phyloP scores from a whole-genome alignment of 768 basidiomycete genomes.

The Phanerochaete carnosa region DNA sequence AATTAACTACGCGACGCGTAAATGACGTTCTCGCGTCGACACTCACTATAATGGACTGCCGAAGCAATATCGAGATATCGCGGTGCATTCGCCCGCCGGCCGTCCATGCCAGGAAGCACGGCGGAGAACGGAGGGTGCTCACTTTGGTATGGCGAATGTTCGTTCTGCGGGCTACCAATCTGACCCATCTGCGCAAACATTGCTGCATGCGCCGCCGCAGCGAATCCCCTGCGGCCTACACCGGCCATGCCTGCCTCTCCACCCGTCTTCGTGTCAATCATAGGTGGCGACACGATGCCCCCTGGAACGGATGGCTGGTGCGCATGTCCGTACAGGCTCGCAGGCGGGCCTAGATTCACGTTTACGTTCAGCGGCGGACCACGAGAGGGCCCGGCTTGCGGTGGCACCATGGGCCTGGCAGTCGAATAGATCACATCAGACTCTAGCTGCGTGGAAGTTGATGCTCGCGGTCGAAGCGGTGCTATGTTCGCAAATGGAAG shows the following conservation, averaged over 20 bases:
- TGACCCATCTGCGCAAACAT: conserved; percentile 33
- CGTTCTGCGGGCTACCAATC: background rate
- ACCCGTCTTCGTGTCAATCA: conserved; percentile 65
- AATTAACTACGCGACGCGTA: background rate
- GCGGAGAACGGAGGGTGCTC: conserved; percentile 1
- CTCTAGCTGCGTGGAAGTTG: background rate
- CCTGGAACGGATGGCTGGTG: conserved; percentile 2
- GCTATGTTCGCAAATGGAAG: background rate
- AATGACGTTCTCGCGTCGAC: background rate
- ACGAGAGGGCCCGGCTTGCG: conserved; percentile 2
- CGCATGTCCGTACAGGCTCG: background rate
- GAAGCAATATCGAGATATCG: conserved; percentile 27
- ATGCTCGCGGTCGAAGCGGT: conserved; percentile 10
- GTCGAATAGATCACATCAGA: conserved; percentile 13
- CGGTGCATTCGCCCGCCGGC: conserved; percentile 29
- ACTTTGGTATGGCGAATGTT: conserved; percentile 4
- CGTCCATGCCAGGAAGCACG: conserved; percentile 26
- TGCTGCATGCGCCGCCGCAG: conserved; percentile 67
- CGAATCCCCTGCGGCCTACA: conserved; percentile 81
- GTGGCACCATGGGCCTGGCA: background rate
- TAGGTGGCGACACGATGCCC: background rate
- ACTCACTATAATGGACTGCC: conserved; percentile 23
- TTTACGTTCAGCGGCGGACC: background rate
- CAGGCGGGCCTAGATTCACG: background rate
- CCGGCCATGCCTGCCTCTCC: conserved; percentile 89